Evolutionary conservation across 2,329 filamentous ascomycete genomes (phyloP), one percentile per base, ranked within the genome.

Genomic region (Escovopsis sp.): DNA sequence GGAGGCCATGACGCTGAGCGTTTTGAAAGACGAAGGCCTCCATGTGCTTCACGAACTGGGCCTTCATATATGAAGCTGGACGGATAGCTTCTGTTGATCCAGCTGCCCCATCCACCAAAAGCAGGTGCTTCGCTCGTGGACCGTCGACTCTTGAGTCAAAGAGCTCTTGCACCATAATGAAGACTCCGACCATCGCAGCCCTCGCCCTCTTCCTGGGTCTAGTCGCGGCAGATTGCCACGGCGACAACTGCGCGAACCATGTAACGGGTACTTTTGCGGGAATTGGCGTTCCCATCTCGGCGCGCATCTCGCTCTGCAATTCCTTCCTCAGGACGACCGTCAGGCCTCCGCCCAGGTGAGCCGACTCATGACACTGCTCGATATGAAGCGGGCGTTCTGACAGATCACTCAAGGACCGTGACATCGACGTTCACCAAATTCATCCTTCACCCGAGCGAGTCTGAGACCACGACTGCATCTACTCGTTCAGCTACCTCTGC

Each of bases 211-310:
- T 38, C 18, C 34, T 38, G 11, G 34, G 28, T 33, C 37, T n/a
- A 11, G 37, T 33, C 28, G 48, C 35, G 6, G 39, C 32, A n/a
- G 38, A 38, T 26, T 51, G 48, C 43, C 33, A 35, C 23, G 42
- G 41, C 33, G 49, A 48, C 26, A 46, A 47, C 23, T 49, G 49
- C 40, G 47, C 45, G 12, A 49, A 44, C 33, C 47, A 49, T 36
- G 48, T 53, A 15, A 49, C 49, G 28, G 45, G 45, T 4, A 47
- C 43, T 9, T 45, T 35, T 33, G 23, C 39, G 26, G 45, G 39
- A 33, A 45, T 45, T 40, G 42, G 44, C 10, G 40, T 49, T 12
- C 47, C 47, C 38, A 35, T 33, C 1, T 33, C 46, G 32, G 44
- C 48, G 23, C 47, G 48, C n/a, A 38, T 48, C 36, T 44, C 43